These are phyloP conservation scores for Westerdykella aurantiaca DNA, from an alignment of 2,329 filamentous ascomycete species.

Conservation along the genomic window DNA sequence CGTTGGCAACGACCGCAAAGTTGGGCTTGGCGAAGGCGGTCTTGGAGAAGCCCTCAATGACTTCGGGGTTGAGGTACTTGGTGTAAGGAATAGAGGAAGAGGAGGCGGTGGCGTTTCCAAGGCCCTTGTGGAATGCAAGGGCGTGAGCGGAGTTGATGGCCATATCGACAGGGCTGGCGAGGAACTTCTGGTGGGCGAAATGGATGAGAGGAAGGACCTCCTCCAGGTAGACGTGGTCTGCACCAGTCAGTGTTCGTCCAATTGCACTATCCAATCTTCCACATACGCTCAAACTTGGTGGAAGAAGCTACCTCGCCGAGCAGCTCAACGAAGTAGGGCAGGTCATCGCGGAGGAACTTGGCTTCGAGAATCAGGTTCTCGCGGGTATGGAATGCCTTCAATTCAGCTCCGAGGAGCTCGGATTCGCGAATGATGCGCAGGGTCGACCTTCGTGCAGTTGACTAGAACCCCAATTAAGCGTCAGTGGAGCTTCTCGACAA, in stretches of 20 bases:
- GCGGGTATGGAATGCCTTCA: slow-evolving; percentile 81
- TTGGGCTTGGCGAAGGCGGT: slow-evolving; percentile 83
- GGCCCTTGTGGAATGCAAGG: slow-evolving; percentile 87
- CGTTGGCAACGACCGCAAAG: slow-evolving; percentile 86
- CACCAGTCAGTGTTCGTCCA: slow-evolving; percentile 7
- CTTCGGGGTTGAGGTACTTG: slow-evolving; percentile 73
- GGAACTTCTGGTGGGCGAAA: slow-evolving; percentile 68
- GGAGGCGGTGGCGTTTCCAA: slow-evolving; percentile 73
- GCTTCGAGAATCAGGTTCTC: slow-evolving; percentile 90
- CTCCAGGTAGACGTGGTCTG: slow-evolving; percentile 87
- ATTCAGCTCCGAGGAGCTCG: slow-evolving; percentile 88
- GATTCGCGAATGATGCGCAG: slow-evolving; percentile 91
- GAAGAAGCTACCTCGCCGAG: slow-evolving; percentile 83
- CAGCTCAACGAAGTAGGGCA: slow-evolving; percentile 96
- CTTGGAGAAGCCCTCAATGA: slow-evolving; percentile 68
- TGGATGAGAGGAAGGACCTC: slow-evolving; percentile 74
- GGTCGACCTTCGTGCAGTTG: slow-evolving; percentile 80
- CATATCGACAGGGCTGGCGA: slow-evolving; percentile 58
- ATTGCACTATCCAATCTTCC: slow-evolving; percentile 15
- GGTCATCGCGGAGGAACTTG: slow-evolving; percentile 90
- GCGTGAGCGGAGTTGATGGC: slow-evolving; percentile 82
- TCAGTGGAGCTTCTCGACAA: slow-evolving; percentile 18
- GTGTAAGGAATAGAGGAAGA: slow-evolving; percentile 64
- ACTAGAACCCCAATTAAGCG: slow-evolving; percentile 48
- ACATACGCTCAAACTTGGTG: slow-evolving; percentile 71